These are phyloP conservation scores for Beauveria sp. DNA, from an alignment of 2,329 filamentous ascomycete species.

Conservation along the genomic window DNA sequence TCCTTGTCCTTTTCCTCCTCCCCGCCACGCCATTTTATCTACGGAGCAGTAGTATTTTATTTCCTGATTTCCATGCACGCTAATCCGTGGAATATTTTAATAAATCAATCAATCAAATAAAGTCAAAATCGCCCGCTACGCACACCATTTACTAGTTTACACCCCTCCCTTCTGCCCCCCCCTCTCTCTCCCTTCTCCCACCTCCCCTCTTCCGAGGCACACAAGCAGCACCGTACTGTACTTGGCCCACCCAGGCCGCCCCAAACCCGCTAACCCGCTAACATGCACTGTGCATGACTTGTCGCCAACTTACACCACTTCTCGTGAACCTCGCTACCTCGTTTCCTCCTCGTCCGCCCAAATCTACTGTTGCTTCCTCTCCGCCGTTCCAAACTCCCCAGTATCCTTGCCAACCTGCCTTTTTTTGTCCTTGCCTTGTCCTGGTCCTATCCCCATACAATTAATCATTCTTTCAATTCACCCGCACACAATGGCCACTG, in stretches of 20 bases:
- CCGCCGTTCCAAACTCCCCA: neutral
- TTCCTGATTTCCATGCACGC: too few species aligned
- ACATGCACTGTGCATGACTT: neutral
- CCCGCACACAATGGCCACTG: neutral
- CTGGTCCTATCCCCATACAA: neutral
- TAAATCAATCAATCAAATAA: too few species aligned
- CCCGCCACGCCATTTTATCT: too few species aligned
- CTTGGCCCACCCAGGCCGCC: neutral
- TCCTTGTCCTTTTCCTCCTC: too few species aligned
- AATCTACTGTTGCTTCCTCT: neutral
- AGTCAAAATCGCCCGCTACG: neutral
- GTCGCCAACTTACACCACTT: constrained; percentile 7
- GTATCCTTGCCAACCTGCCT: neutral
- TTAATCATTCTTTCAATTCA: neutral
- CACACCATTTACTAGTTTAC: neutral
- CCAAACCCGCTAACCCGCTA: neutral
- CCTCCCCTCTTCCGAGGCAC: constrained; percentile 2
- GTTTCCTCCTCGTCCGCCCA: neutral
- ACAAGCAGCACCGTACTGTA: neutral
- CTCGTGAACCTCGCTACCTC: neutral
- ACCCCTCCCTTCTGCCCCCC: neutral
- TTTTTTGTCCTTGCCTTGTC: neutral
- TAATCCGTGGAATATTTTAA: too few species aligned
- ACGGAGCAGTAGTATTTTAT: too few species aligned
- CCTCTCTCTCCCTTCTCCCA: neutral